Conservation (phyloP, 208 protist genomes). For the Leptomonas pyrrhocoris region DNA sequence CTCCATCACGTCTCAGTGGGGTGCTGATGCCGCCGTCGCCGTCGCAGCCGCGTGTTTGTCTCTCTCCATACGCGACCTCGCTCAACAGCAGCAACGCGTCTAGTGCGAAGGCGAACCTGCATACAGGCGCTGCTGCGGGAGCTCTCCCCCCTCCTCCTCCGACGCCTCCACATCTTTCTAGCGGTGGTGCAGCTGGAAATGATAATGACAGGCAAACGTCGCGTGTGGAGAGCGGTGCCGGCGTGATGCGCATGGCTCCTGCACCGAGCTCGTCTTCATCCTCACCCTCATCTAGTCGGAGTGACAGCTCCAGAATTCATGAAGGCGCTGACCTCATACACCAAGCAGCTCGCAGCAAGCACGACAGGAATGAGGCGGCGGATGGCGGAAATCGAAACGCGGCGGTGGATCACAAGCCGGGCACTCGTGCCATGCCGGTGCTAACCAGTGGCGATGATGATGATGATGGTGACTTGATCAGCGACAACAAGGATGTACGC, state of each 20-base stretch:
- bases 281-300: not conserved
- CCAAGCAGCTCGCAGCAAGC: not conserved
- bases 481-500: not conserved
- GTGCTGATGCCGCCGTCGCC: constrained; percentile 34
- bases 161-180: not conserved
- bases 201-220: no score
- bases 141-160: not conserved
- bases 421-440: constrained; percentile 6
- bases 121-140: not conserved
- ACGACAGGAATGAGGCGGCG: not conserved
- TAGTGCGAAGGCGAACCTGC: not conserved
- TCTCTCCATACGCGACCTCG: constrained; percentile 9
- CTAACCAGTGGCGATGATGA: constrained; percentile 13
- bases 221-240: no score
- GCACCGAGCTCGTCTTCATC: constrained; percentile 16
- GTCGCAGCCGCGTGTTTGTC: constrained; percentile 24
- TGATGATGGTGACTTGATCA: not conserved
- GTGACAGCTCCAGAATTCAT: not conserved
- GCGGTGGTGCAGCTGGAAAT: no score
- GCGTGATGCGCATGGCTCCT: constrained; percentile 10
- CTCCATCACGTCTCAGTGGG: constrained; percentile 10
- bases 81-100: constrained; percentile 6
- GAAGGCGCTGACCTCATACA: not conserved
- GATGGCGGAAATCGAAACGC: not conserved
- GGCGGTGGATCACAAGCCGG: not conserved